Conservation (phyloP, 1,284 basidiomycete species). For the Cryptococcus sp. region DNA sequence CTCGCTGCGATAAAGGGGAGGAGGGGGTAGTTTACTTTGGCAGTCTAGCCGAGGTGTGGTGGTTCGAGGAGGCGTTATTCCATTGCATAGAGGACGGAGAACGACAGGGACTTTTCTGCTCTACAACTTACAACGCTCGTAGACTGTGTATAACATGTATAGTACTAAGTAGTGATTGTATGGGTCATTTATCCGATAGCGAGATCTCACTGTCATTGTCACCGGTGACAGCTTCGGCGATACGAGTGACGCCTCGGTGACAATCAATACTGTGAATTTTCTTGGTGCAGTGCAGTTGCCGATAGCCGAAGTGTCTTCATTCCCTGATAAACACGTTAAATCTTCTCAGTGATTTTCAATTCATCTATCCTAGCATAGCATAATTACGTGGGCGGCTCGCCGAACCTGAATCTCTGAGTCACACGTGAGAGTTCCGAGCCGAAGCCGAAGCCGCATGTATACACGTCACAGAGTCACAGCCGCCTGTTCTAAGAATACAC, state of each 20-base stretch:
- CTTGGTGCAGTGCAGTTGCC: background rate
- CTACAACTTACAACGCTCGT: background rate
- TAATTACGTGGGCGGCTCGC: too few relatives aligned
- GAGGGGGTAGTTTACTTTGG: background rate
- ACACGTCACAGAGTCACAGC: too few relatives aligned
- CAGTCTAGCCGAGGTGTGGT: background rate
- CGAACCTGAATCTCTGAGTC: too few relatives aligned
- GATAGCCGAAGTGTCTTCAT: too few relatives aligned
- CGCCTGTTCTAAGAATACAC: too few relatives aligned
- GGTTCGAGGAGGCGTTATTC: background rate
- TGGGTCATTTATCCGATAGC: background rate
- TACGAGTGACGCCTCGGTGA: background rate
- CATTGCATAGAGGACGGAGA: background rate
- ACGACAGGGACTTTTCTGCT: background rate
- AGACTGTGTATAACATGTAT: conserved; percentile 1
- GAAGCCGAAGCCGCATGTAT: too few relatives aligned
- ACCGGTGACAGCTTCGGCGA: background rate
- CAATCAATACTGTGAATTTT: too few relatives aligned
- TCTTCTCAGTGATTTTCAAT: too few relatives aligned
- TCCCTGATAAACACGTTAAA: too few relatives aligned
- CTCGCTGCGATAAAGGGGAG: conserved; percentile 35
- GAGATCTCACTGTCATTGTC: too few relatives aligned
- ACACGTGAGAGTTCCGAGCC: too few relatives aligned
- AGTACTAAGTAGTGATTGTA: background rate
- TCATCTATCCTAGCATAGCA: too few relatives aligned